These are phyloP conservation scores for Cydonia oblonga DNA, from an alignment of 331 rosid genomes.

Conservation along the genomic window DNA sequence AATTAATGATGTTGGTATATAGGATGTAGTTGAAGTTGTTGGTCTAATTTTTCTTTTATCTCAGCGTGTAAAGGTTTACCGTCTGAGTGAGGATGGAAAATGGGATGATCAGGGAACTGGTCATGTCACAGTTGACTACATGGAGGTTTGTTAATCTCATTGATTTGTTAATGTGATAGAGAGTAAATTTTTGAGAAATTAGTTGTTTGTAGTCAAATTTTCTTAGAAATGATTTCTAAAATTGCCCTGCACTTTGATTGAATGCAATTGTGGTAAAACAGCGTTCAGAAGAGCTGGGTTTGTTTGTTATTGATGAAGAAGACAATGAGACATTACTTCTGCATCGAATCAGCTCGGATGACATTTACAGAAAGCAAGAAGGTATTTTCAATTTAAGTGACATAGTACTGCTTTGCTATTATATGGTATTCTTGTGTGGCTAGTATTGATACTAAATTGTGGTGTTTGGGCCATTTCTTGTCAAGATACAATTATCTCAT, in stretches of 20 bases:
- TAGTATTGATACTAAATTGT: not conserved
- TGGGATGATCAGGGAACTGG: constrained; percentile 99
- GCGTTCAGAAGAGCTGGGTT: constrained; percentile 81
- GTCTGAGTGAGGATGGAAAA: constrained; percentile 83
- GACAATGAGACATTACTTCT: constrained; percentile 72
- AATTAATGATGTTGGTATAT: not conserved
- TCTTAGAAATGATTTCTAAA: not conserved
- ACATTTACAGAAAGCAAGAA: constrained; percentile 92
- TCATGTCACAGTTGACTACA: constrained; percentile 71
- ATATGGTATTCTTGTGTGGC: not conserved
- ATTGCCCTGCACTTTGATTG: constrained; percentile 2
- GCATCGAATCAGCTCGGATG: constrained; percentile 68
- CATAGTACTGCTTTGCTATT: not conserved
- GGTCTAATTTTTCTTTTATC: constrained; percentile 15
- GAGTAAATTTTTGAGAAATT: not conserved
- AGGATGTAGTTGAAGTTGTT: not conserved
- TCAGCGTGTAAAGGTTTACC: constrained; percentile 98
- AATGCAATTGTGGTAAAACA: constrained; percentile 23
- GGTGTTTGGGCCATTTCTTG: not conserved
- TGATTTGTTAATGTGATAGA: not conserved
- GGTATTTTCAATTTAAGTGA: constrained; percentile 32
- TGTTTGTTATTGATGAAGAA: constrained; percentile 74
- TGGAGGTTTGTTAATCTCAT: constrained; percentile 56
- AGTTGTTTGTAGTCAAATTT: not conserved
- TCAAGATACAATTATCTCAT: constrained; percentile 81